Conservation (phyloP, 2,329 filamentous ascomycete genomes). For the Ascochyta lentis region DNA sequence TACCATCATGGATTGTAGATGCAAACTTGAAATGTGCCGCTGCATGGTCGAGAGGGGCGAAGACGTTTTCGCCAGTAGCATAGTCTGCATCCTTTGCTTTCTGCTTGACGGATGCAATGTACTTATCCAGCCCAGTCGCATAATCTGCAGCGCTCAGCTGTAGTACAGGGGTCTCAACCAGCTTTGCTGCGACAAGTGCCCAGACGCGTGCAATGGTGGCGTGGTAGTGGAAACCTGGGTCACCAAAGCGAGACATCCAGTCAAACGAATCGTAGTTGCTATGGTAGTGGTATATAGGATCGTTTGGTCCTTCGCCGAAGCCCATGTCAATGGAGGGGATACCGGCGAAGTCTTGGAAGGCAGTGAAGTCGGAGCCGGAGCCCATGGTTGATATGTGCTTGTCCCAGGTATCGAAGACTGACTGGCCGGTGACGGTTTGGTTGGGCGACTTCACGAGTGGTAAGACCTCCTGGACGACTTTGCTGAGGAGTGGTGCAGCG, state of each 20-base stretch:
- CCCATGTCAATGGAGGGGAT: constrained; percentile 58
- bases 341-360: constrained; percentile 61
- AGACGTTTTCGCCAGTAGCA: constrained; percentile 37
- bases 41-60: constrained; percentile 55
- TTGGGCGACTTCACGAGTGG: constrained; percentile 61
- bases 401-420: constrained; percentile 69
- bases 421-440: constrained; percentile 73
- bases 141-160: constrained; percentile 58
- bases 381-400: constrained; percentile 63
- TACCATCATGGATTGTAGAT: constrained; percentile 59
- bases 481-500: constrained; percentile 78
- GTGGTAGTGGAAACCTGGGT: constrained; percentile 67
- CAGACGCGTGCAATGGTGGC: constrained; percentile 56
- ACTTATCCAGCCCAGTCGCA: constrained; percentile 49
- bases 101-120: constrained; percentile 52
- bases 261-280: constrained; percentile 83
- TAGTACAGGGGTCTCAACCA: constrained; percentile 57
- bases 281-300: constrained; percentile 76
- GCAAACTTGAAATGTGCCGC: constrained; percentile 58
- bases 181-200: constrained; percentile 53
- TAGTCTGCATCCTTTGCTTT: constrained; percentile 27
- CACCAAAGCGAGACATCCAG: constrained; percentile 83
- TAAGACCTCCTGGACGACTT: constrained; percentile 59
- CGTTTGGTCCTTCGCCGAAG: constrained; percentile 47
- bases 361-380: constrained; percentile 59